Conservation (phyloP, 768 basidiomycete genomes). For the Melanogaster broomeanus region DNA sequence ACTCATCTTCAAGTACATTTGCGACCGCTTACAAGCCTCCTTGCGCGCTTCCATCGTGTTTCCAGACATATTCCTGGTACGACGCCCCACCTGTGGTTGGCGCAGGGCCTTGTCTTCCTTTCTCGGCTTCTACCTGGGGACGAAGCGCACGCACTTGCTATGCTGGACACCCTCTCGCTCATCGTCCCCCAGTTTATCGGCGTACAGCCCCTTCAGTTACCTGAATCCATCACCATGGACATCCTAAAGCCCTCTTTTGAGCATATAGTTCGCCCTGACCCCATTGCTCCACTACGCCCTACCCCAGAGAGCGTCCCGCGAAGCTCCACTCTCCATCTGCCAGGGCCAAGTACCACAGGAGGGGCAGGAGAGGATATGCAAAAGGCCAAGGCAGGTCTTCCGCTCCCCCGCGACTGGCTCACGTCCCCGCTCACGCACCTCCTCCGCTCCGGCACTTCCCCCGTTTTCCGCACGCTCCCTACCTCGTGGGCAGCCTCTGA, state of each 20-base stretch:
- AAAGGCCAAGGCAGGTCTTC: slow-evolving; percentile 41
- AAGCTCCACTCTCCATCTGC: slow-evolving; percentile 55
- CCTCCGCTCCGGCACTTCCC: slow-evolving; percentile 71
- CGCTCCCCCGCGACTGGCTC: slow-evolving; percentile 63
- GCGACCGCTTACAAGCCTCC: slow-evolving; percentile 56
- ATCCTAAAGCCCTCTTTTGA: slow-evolving; percentile 55
- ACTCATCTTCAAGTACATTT: slow-evolving; percentile 14
- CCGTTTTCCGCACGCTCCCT: slow-evolving; percentile 70
- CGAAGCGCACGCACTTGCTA: slow-evolving; percentile 54
- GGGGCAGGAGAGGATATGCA: slow-evolving; percentile 22
- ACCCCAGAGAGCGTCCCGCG: slow-evolving; percentile 57
- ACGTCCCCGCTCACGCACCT: slow-evolving; percentile 74
- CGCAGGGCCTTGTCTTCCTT: slow-evolving; percentile 62
- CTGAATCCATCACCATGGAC: slow-evolving; percentile 28
- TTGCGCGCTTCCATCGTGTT: slow-evolving; percentile 57
- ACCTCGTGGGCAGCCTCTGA: slow-evolving; percentile 78
- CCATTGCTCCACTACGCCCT: slow-evolving; percentile 51
- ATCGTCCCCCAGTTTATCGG: slow-evolving; percentile 20
- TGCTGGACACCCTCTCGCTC: slow-evolving; percentile 31
- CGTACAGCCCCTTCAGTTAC: slow-evolving; percentile 21
- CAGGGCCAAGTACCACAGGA: slow-evolving; percentile 3
- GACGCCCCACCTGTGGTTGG: slow-evolving; percentile 63
- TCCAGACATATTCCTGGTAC: slow-evolving; percentile 57
- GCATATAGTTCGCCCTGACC: slow-evolving; percentile 43
- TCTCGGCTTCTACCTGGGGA: slow-evolving; percentile 68